Percentiles rank a stretch among this genome's conserved stretches.
Evolutionary conservation across 2,329 filamentous ascomycete species (phyloP).

Genomic region (Fusarium tanahbumbuense): DNA sequence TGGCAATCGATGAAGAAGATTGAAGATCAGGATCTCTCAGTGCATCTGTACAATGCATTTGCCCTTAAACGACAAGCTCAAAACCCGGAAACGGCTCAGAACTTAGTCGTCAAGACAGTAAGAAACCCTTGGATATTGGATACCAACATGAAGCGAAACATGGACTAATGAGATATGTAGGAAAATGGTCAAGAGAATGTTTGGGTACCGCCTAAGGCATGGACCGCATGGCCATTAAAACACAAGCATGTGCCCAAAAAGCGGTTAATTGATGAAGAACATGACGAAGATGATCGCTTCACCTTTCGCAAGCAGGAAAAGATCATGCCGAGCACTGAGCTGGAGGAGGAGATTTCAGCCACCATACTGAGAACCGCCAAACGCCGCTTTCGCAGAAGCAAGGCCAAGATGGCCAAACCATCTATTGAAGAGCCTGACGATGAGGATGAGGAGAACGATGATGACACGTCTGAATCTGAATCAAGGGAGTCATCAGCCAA

Average conservation of each 20-base stretch:
- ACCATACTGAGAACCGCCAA: conserved; percentile 75
- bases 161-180: conserved; percentile 35
- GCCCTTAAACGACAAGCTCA: conserved; percentile 65
- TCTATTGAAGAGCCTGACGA: conserved; percentile 41
- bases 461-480: conserved; percentile 8
- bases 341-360: conserved; percentile 79
- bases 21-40: conserved; percentile 73
- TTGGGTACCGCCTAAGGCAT: conserved; percentile 68
- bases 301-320: conserved; percentile 60
- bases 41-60: conserved; percentile 84
- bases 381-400: conserved; percentile 63
- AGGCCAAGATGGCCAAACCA: conserved; percentile 28
- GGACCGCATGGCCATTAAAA: conserved; percentile 88
- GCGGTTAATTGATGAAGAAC: conserved; percentile 60
- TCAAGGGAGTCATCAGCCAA: conserved; percentile 38
- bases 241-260: conserved; percentile 69
- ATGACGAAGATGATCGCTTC: conserved; percentile 62
- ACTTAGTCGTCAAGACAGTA: conserved; percentile 48
- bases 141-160: neutral
- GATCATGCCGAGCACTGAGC: conserved; percentile 65
- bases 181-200: conserved; percentile 47
- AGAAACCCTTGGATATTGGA: conserved; percentile 2
- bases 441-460: conserved; percentile 7
- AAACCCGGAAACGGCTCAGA: conserved; percentile 43
- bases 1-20: conserved; percentile 71